Evolutionary conservation across 306 rosid species (phyloP).

Genomic region (Comarum palustre): DNA sequence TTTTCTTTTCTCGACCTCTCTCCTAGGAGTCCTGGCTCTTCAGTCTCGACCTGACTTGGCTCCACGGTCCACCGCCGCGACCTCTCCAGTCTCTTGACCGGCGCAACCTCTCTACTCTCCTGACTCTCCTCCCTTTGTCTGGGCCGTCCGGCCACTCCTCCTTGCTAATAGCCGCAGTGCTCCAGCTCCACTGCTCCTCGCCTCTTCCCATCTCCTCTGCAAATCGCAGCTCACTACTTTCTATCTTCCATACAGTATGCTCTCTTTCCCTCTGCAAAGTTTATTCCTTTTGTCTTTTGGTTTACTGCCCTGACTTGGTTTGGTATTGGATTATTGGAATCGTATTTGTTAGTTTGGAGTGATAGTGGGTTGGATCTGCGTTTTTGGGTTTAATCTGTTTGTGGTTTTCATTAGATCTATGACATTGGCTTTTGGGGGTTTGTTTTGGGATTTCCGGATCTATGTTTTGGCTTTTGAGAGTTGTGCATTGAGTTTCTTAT

Average conservation of each 20-base stretch:
- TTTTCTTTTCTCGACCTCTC: no score
- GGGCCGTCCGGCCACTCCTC: no score
- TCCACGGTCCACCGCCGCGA: no score
- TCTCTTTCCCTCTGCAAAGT: not conserved
- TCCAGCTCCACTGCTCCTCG: not conserved
- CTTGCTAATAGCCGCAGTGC: constrained; percentile 26
- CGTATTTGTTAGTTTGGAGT: not conserved
- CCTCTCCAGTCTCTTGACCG: no score
- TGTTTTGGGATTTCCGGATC: no score
- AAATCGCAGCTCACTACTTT: constrained; percentile 51
- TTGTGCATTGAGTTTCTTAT: no score
- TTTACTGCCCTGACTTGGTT: not conserved
- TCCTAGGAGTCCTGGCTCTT: no score
- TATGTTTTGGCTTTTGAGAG: no score
- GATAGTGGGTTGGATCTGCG: constrained; percentile 55
- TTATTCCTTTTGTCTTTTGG: not conserved
- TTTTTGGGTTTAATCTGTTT: constrained; percentile 53
- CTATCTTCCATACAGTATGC: constrained; percentile 94
- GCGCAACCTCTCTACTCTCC: constrained; percentile 11
- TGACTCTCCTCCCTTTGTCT: constrained; percentile 1
- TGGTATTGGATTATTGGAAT: constrained; percentile 6
- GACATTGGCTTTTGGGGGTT: not conserved
- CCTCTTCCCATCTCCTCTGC: constrained; percentile 43
- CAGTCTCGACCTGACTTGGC: no score
- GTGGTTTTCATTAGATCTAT: constrained; percentile 9